Conservation (phyloP, 2,329 filamentous ascomycete genomes). For the Xylariaceae sp. region DNA sequence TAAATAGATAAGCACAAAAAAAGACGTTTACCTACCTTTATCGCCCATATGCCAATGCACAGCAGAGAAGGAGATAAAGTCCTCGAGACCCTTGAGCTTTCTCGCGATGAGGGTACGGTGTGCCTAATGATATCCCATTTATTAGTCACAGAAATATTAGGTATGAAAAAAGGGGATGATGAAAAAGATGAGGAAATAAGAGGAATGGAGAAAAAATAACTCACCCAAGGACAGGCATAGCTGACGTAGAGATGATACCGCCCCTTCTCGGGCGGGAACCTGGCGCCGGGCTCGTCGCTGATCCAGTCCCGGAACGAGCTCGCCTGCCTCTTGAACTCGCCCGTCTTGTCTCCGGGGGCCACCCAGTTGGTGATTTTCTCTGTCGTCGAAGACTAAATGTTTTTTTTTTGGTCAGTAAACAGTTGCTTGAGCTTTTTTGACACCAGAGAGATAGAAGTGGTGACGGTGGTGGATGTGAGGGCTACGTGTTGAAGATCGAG, state of each 20-base stretch:
- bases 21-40: slow-evolving; percentile 35
- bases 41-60: slow-evolving; percentile 86
- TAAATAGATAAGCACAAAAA: neutral
- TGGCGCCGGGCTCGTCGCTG: slow-evolving; percentile 62
- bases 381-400: slow-evolving; percentile 17
- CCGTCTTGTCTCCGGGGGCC: slow-evolving; percentile 65
- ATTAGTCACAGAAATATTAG: too few relatives aligned
- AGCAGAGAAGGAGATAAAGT: slow-evolving; percentile 71
- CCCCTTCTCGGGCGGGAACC: slow-evolving; percentile 79
- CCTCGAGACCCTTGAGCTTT: slow-evolving; percentile 86
- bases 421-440: slow-evolving; percentile 1
- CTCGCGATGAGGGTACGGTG: slow-evolving; percentile 82
- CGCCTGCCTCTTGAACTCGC: slow-evolving; percentile 87
- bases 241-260: slow-evolving; percentile 94
- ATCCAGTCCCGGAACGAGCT: slow-evolving; percentile 80
- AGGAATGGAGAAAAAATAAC: slow-evolving; percentile 16
- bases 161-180: neutral
- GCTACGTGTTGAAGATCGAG: too few relatives aligned
- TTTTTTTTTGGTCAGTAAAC: neutral
- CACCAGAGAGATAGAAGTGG: too few relatives aligned
- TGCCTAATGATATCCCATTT: too few relatives aligned
- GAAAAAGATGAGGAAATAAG: too few relatives aligned
- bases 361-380: slow-evolving; percentile 78
- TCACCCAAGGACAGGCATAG: slow-evolving; percentile 85
- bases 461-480: too few relatives aligned